phyloP scores from a whole-genome alignment of 345 rosid genomes.

The Eucalyptus viminalis region DNA sequence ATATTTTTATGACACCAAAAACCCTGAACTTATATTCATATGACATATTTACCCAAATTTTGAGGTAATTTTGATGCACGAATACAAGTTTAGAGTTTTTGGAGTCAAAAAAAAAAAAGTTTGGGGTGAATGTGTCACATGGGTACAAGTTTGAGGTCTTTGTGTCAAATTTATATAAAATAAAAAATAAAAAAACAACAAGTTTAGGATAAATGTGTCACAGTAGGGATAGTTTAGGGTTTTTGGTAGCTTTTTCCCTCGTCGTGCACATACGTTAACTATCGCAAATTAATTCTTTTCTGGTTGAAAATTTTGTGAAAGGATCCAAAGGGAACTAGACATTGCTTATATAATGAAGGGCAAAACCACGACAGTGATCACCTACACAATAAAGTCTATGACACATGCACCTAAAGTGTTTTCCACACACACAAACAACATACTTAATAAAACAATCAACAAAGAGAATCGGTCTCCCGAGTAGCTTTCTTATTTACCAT shows the following conservation, averaged over 20 bases:
- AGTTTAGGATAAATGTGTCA: background rate
- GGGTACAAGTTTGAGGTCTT: background rate
- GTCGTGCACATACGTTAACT: background rate
- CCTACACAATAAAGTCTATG: background rate
- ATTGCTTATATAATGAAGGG: background rate
- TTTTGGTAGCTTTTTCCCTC: background rate
- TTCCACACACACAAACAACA: background rate
- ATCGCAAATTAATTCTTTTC: background rate
- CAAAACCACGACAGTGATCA: background rate
- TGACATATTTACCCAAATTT: background rate
- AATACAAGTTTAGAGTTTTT: background rate
- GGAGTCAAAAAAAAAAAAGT: too few relatives aligned
- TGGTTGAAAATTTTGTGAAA: background rate
- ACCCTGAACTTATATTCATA: background rate
- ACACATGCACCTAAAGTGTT: background rate
- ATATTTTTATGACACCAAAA: background rate
- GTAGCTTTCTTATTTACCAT: background rate
- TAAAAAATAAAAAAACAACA: too few relatives aligned
- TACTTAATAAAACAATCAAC: background rate
- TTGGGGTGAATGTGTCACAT: background rate
- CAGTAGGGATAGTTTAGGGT: background rate
- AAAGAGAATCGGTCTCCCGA: background rate
- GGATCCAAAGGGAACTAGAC: background rate
- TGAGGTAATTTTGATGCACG: background rate
- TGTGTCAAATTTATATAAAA: background rate